Evolutionary conservation across 768 basidiomycete genomes (phyloP), one percentile per base, ranked within the genome.

Genomic region (Leucogyrophana mollusca): DNA sequence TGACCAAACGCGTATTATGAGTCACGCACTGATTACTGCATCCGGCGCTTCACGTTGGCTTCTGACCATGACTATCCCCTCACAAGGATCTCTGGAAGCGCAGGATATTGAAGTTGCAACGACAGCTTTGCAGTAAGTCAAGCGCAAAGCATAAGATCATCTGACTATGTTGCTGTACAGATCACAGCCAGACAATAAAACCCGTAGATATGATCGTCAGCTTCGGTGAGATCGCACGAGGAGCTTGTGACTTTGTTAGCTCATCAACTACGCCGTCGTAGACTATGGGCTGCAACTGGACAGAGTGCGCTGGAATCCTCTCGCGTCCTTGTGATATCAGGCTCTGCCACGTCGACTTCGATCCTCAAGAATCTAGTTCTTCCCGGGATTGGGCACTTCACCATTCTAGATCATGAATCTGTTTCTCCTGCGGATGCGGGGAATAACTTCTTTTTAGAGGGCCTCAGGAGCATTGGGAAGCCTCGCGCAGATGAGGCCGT

Each of bases 351-450:
- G 2, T 84, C 89, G 2, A 90, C 93, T 24, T 86, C 90, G 39
- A 81, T 90, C 54, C 77, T 99, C 46, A 98, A 99, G 77, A 98
- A 98, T 61, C 85, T 98, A 50, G 93, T 98, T 32, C 80, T 98
- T 7, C 96, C 96, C 2, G 95, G 95, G 7, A 83, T 97, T 53
- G 92, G 94, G n/a, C 82, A 89, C 60, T 98, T 96, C 64, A 95
- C 94, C 39, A 80, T 98, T 62, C 79, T 96, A 49, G 93, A 94
- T 59, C 68, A 78, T 18, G 61, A 66, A 2, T 45, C 63, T 32
- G 85, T 85, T 22, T 74, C 82, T 0, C 74, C 82, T 1, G 78
- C 83, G 46, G 94, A 98, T 56, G 83, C 92, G 0, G 94, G 94
- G 1, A 91, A 93, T 73, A 98, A 98, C 71, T 99, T 99, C 73